These are phyloP conservation scores for Gliomastix tumulicola DNA, from an alignment of 2,329 filamentous ascomycete genomes.

Conservation along the genomic window DNA sequence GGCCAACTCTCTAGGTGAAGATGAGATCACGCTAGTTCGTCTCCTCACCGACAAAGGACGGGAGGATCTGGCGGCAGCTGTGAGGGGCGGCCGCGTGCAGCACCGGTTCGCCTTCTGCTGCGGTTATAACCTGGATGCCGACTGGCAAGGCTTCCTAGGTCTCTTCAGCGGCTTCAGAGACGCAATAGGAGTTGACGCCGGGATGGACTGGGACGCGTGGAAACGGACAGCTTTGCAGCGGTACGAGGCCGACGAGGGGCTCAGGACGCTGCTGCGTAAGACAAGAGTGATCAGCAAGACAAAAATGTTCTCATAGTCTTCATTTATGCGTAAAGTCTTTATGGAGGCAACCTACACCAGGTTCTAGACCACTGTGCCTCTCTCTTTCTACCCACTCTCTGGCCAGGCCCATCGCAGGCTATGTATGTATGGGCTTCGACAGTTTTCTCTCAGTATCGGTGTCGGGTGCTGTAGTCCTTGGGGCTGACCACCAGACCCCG, in stretches of 20 bases:
- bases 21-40: constrained; percentile 28
- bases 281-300: too few species aligned
- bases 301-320: too few species aligned
- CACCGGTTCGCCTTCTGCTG: constrained; percentile 33
- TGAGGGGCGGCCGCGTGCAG: constrained; percentile 26
- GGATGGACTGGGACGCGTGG: constrained; percentile 29
- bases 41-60: constrained; percentile 20
- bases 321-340: too few species aligned
- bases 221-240: constrained; percentile 22
- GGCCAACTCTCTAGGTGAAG: constrained; percentile 22
- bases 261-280: too few species aligned
- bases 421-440: too few species aligned
- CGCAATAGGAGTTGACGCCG: constrained; percentile 20
- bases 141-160: constrained; percentile 33
- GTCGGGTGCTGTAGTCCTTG: constrained; percentile 45
- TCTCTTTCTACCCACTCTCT: too few species aligned
- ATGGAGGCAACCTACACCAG: too few species aligned
- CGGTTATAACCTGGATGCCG: constrained; percentile 28
- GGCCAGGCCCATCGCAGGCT: too few species aligned
- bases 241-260: constrained; percentile 18
- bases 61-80: constrained; percentile 23
- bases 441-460: constrained; percentile 4
- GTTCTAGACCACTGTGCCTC: too few species aligned
- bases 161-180: constrained; percentile 30
- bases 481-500: constrained; percentile 93